phyloP scores from a whole-genome alignment of 495 filamentous ascomycete species.

The Trypethelium eluteriae region DNA sequence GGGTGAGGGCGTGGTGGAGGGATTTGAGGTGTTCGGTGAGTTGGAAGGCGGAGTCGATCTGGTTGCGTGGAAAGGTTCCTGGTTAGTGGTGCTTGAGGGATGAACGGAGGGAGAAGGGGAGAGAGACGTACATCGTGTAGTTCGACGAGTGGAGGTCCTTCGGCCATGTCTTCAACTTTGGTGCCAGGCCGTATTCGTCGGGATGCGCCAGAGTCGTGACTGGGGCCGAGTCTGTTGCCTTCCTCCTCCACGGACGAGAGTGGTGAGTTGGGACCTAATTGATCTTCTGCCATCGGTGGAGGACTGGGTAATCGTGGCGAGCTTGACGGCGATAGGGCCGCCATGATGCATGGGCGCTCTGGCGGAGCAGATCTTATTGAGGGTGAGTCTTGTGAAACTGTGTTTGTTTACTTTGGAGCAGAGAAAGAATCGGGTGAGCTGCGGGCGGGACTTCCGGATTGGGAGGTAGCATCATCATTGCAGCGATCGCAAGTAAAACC shows the following conservation, averaged over 20 bases:
- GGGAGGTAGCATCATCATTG: neutral
- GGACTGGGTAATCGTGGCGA: slow-evolving; percentile 84
- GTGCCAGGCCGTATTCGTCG: slow-evolving; percentile 89
- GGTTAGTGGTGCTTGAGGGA: slow-evolving; percentile 1
- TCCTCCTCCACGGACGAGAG: slow-evolving; percentile 49
- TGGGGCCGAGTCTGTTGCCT: slow-evolving; percentile 29
- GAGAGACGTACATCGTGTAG: slow-evolving; percentile 61
- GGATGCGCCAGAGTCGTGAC: slow-evolving; percentile 55
- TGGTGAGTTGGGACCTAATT: slow-evolving; percentile 78
- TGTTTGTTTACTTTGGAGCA: neutral
- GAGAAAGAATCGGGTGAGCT: neutral
- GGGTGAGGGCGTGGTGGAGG: slow-evolving; percentile 72
- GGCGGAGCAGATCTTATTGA: neutral
- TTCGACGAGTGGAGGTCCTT: slow-evolving; percentile 79
- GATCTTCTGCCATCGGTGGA: slow-evolving; percentile 82
- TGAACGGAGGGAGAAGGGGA: slow-evolving; percentile 38
- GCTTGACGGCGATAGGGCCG: slow-evolving; percentile 53
- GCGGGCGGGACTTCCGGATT: neutral
- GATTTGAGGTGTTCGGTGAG: slow-evolving; percentile 97
- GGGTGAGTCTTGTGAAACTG: neutral
- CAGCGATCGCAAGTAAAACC: too few relatives aligned
- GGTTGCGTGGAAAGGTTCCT: neutral
- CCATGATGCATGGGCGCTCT: slow-evolving; percentile 4
- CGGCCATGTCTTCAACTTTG: slow-evolving; percentile 79
- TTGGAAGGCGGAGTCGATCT: slow-evolving; percentile 88